These are phyloP conservation scores for Penicillium sp. DNA, from an alignment of 2,329 filamentous ascomycete species.

Conservation along the genomic window DNA sequence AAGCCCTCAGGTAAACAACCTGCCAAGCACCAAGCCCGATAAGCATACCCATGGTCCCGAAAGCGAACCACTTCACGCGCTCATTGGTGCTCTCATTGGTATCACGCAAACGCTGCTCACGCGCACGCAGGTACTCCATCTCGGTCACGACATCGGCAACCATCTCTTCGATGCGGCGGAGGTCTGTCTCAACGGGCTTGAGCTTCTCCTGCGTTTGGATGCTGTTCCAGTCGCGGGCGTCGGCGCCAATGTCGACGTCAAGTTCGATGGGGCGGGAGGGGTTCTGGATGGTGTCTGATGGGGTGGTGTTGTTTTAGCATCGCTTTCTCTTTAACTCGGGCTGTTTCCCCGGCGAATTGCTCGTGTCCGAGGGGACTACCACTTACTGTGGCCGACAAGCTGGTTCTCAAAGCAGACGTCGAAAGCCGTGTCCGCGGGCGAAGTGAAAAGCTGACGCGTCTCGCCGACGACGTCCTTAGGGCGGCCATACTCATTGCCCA, in stretches of 20 bases:
- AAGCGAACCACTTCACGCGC: slow-evolving; percentile 97
- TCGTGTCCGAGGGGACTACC: not conserved
- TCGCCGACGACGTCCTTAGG: slow-evolving; percentile 91
- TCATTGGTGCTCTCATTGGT: slow-evolving; percentile 99
- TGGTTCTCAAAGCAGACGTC: slow-evolving; percentile 96
- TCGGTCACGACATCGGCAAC: slow-evolving; percentile 83
- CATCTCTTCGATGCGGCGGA: slow-evolving; percentile 88
- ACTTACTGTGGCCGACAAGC: slow-evolving; percentile 64
- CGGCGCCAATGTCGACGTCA: slow-evolving; percentile 92
- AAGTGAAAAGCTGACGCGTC: slow-evolving; percentile 89
- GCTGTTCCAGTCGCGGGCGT: slow-evolving; percentile 96
- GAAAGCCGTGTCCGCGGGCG: slow-evolving; percentile 85
- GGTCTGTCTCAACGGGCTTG: slow-evolving; percentile 92
- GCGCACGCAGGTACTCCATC: slow-evolving; percentile 89
- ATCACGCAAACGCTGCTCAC: slow-evolving; percentile 94
- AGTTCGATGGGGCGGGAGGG: slow-evolving; percentile 75
- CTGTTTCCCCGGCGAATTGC: not conserved
- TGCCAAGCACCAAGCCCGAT: slow-evolving; percentile 91
- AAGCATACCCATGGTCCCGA: slow-evolving; percentile 87
- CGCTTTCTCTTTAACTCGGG: not conserved
- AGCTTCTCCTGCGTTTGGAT: slow-evolving; percentile 97
- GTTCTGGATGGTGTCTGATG: slow-evolving; percentile 41
- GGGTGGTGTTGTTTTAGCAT: not conserved
- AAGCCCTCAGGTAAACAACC: slow-evolving; percentile 93
- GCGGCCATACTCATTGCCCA: slow-evolving; percentile 92